Evolutionary conservation across 2,329 filamentous ascomycete genomes (phyloP), one percentile per base, ranked within the genome.

Genomic region (Anthostomella pinea): DNA sequence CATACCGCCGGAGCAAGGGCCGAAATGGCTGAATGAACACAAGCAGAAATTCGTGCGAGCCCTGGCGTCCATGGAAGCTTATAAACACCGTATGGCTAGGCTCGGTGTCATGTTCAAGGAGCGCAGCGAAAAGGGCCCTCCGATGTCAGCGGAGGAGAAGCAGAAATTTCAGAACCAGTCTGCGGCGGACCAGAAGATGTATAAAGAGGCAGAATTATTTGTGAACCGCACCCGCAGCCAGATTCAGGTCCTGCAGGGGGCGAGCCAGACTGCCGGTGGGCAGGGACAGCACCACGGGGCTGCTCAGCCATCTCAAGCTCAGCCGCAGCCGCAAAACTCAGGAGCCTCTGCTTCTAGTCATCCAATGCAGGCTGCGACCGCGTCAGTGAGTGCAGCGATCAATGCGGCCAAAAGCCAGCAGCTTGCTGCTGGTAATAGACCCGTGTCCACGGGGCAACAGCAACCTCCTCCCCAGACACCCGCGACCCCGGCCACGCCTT

Each of bases 321-420:
- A 59, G 31, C 36, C 51, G 45, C 51, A 48, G 29, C 22, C 32
- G 8, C 46, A 47, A n/a, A 52, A 46, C 19, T 34, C 41, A 5
- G 39, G 27, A 4, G 47, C 45, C 13, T 39, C 45, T 17, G 38
- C 48, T 8, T 44, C 54, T 6, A 51, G 39, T 19, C 49, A 57
- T 29, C 39, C 56, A 2, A 60, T 61, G 53, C 58, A 61, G 24
- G 54, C 51, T 13, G 53, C 52, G 11, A 55, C 57, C 3, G 52
- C 57, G 8, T 58, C 58, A 16, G 54, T 61, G 6, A 60, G 54
- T 35, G 55, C 57, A 5, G 57, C 57, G 11, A 59, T 60, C 45
- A 54, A 60, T 26, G 54, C 52, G 3, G 58, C 57, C 3, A 60
- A 58, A 38, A 61, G 45, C 23, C 50, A 56, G 34, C 57, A 60